phyloP scores from a whole-genome alignment of 345 rosid genomes.

The Crucihimalaya himalaica region DNA sequence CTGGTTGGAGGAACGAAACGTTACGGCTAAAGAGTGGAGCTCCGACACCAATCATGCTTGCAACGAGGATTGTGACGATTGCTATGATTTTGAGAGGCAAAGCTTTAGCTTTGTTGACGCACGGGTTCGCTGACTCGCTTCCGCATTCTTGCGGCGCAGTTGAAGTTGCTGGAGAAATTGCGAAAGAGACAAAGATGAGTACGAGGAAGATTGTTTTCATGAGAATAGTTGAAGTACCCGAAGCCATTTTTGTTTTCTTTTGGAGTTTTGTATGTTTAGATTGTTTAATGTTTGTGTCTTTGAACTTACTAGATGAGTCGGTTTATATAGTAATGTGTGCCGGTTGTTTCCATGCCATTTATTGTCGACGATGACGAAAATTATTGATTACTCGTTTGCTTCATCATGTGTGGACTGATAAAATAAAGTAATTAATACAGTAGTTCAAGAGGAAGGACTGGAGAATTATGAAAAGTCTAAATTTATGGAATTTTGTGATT shows the following conservation, averaged over 20 bases:
- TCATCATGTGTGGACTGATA: background rate
- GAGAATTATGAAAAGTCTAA: background rate
- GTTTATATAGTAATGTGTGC: conserved; percentile 40
- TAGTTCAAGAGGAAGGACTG: background rate
- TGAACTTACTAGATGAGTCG: conserved; percentile 18
- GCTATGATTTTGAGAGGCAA: conserved; percentile 62
- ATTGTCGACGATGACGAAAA: conserved; percentile 5
- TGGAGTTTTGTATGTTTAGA: conserved; percentile 6
- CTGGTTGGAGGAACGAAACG: conserved; percentile 64
- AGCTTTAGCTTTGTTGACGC: conserved; percentile 57
- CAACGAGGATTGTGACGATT: conserved; percentile 45
- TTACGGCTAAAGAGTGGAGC: conserved; percentile 57
- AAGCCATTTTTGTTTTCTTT: conserved; percentile 30
- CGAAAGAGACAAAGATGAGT: conserved; percentile 33
- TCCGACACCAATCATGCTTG: conserved; percentile 69
- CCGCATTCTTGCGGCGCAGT: conserved; percentile 37
- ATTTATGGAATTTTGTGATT: background rate
- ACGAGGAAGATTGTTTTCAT: conserved; percentile 36
- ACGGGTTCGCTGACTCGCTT: conserved; percentile 33
- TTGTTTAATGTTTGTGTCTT: conserved; percentile 24
- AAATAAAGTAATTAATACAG: conserved; percentile 2
- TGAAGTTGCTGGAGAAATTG: conserved; percentile 36
- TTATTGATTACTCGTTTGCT: conserved; percentile 13
- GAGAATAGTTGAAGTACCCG: conserved; percentile 1
- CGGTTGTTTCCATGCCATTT: conserved; percentile 36